These are phyloP conservation scores for Guillardia theta DNA, from an alignment of 78 protist genomes.

Conservation along the genomic window DNA sequence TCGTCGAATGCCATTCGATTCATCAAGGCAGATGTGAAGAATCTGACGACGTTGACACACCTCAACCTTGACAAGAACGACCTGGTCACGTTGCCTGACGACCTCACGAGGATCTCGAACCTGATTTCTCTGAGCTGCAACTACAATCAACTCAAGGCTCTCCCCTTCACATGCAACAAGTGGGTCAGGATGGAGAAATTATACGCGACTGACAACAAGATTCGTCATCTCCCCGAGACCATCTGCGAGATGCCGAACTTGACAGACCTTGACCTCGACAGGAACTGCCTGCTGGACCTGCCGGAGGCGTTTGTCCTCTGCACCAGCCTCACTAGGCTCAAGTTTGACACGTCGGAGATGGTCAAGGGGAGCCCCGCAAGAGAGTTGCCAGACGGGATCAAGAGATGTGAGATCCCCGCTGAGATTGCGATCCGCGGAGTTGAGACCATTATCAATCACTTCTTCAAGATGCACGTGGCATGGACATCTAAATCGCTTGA, in stretches of 20 bases:
- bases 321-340: background rate
- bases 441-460: background rate
- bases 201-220: background rate
- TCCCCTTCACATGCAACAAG: background rate
- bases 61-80: background rate
- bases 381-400: background rate
- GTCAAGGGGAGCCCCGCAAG: background rate
- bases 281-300: background rate
- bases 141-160: background rate
- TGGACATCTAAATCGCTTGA: background rate
- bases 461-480: slow-evolving; percentile 13
- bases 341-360: background rate
- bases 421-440: slow-evolving; percentile 11
- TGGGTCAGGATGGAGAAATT: background rate
- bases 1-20: background rate
- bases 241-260: slow-evolving; percentile 13
- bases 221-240: background rate
- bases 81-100: background rate
- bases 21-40: background rate
- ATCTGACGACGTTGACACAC: background rate
- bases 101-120: background rate
- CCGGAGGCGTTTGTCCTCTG: background rate
- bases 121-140: background rate
- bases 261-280: background rate
- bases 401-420: background rate